phyloP scores from a whole-genome alignment of 2,329 filamentous ascomycete species.

The Hyphodiscus sp. region DNA sequence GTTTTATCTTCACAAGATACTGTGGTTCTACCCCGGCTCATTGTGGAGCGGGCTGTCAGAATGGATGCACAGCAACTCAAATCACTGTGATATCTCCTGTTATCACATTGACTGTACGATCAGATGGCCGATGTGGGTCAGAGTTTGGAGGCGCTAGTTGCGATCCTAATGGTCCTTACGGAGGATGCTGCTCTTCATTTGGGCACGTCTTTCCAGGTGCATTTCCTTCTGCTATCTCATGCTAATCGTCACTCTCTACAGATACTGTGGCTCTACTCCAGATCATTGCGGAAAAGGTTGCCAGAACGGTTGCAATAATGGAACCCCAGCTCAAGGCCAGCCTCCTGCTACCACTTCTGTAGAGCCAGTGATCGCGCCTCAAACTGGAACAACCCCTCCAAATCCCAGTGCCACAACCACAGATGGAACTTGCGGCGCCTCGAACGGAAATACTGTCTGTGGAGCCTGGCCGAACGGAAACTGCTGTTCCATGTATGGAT shows the following conservation, averaged over 20 bases:
- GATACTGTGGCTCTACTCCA: constrained; percentile 27
- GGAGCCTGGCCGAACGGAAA: constrained; percentile 45
- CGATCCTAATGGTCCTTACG: constrained; percentile 24
- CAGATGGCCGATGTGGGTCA: neutral
- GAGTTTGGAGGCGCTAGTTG: constrained; percentile 24
- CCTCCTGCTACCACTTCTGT: too few species aligned
- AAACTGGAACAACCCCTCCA: constrained; percentile 16
- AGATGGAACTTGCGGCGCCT: constrained; percentile 47
- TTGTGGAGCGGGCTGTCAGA: too few species aligned
- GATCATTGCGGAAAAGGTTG: constrained; percentile 27
- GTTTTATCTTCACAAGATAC: too few species aligned
- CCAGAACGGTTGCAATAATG: constrained; percentile 26
- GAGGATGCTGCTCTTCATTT: constrained; percentile 27
- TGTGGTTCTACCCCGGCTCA: too few species aligned
- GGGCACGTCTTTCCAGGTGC: constrained; percentile 17
- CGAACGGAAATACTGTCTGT: constrained; percentile 43
- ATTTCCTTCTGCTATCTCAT: neutral
- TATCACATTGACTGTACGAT: too few species aligned
- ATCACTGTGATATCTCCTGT: too few species aligned
- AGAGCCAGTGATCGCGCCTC: neutral
- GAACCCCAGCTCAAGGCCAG: neutral
- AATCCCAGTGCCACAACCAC: constrained; percentile 31
- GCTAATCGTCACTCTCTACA: constrained; percentile 12
- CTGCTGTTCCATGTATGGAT: constrained; percentile 53
- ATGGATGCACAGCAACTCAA: too few species aligned